phyloP scores from a whole-genome alignment of 495 filamentous ascomycete species.

The Arthonia radiata region DNA sequence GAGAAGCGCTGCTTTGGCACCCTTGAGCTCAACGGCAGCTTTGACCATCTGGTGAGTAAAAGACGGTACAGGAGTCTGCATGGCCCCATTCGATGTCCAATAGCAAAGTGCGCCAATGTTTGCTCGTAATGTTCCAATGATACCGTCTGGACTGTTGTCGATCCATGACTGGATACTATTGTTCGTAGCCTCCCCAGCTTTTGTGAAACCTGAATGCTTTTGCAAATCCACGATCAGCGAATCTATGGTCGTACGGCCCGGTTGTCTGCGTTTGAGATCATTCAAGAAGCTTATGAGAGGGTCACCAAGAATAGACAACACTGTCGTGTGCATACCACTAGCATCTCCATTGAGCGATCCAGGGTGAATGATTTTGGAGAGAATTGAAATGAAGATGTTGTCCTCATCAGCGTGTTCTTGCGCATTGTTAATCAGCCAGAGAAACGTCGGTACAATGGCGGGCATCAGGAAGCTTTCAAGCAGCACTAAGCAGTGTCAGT shows the following conservation, averaged over 20 bases:
- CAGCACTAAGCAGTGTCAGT: slow-evolving; percentile 31
- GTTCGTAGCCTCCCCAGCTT: too few species aligned
- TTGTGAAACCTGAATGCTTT: too few species aligned
- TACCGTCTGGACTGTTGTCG: too few species aligned
- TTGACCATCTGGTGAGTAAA: slow-evolving; percentile 64
- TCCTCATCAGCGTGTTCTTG: slow-evolving; percentile 32
- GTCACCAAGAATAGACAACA: slow-evolving; percentile 60
- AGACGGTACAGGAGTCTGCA: slow-evolving; percentile 22
- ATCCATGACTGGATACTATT: too few species aligned
- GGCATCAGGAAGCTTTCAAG: slow-evolving; percentile 78
- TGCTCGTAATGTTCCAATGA: slow-evolving; percentile 33
- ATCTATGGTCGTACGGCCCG: slow-evolving; percentile 41
- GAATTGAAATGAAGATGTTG: slow-evolving; percentile 40
- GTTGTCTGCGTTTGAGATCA: slow-evolving; percentile 42
- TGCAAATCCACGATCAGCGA: too few species aligned
- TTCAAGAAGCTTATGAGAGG: slow-evolving; percentile 52
- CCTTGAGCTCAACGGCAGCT: slow-evolving; percentile 39
- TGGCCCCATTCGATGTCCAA: slow-evolving; percentile 34
- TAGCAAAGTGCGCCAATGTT: slow-evolving; percentile 41
- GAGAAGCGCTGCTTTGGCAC: slow-evolving; percentile 33
- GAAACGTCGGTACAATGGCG: slow-evolving; percentile 56
- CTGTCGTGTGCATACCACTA: slow-evolving; percentile 51
- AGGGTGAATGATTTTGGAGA: slow-evolving; percentile 53
- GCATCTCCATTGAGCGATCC: slow-evolving; percentile 60
- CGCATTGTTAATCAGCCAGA: slow-evolving; percentile 60